A percentile compares a stretch with the other conserved stretches of the same genome.
Evolutionary conservation across 1,284 basidiomycete genomes (phyloP).

Genomic region (Trametes hirsuta): DNA sequence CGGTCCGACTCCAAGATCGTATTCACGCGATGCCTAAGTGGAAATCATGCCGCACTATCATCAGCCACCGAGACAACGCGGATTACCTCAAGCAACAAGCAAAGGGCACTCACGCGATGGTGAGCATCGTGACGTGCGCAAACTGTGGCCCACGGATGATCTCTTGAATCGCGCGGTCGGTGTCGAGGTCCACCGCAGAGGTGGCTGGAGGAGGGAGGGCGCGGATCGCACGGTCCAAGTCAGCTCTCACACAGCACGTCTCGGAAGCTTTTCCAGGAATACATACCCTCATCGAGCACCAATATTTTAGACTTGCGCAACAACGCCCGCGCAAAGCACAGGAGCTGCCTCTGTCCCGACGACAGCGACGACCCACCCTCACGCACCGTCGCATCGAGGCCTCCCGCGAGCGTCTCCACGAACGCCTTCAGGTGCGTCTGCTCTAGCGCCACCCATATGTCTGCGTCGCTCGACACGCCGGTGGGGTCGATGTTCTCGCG

Average conservation of each 20-base stretch:
- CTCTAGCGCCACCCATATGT: slow-evolving; percentile 83
- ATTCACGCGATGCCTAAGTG: slow-evolving; percentile 78
- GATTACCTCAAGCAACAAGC: slow-evolving; percentile 18
- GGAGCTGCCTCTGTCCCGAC: slow-evolving; percentile 82
- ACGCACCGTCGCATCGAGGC: slow-evolving; percentile 75
- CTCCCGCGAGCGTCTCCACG: slow-evolving; percentile 70
- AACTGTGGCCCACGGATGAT: slow-evolving; percentile 79
- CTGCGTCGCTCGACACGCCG: slow-evolving; percentile 69
- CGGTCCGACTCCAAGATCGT: slow-evolving; percentile 89
- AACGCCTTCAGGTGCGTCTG: slow-evolving; percentile 75
- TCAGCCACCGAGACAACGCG: neutral
- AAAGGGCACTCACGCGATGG: slow-evolving; percentile 67
- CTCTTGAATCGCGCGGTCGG: slow-evolving; percentile 83
- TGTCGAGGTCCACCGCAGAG: slow-evolving; percentile 88
- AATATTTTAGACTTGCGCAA: slow-evolving; percentile 84
- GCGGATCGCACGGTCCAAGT: neutral
- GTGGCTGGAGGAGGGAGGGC: slow-evolving; percentile 51
- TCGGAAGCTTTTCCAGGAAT: neutral
- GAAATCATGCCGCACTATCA: neutral
- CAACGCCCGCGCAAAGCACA: slow-evolving; percentile 84
- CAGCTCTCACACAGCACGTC: neutral
- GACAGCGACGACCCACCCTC: slow-evolving; percentile 87
- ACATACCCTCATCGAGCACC: slow-evolving; percentile 85
- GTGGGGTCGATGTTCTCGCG: slow-evolving; percentile 86
- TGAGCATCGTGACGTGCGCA: slow-evolving; percentile 76